Percentiles rank a stretch among this genome's conserved stretches.
These are phyloP conservation scores for Amesomyces nigricolor DNA, from an alignment of 2,329 filamentous ascomycete species.

Conservation along the genomic window DNA sequence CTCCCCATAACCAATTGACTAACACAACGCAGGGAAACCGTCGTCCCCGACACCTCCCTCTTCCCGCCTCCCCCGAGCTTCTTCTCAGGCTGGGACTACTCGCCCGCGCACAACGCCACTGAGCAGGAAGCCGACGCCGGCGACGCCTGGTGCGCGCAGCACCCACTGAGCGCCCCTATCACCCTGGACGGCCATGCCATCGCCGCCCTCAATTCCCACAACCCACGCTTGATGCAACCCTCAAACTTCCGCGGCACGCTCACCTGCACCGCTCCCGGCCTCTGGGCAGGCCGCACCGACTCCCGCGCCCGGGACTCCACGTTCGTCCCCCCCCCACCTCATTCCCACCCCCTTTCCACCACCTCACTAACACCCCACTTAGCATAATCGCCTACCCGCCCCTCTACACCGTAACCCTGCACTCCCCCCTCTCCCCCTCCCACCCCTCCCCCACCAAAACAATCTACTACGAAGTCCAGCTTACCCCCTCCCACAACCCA, in stretches of 20 bases:
- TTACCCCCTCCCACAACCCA: conserved; percentile 37
- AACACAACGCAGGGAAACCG: conserved; percentile 40
- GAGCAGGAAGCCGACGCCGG: conserved; percentile 58
- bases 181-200: conserved; percentile 42
- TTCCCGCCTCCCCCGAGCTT: conserved; percentile 68
- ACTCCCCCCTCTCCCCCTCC: conserved; percentile 46
- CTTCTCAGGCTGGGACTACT: conserved; percentile 56
- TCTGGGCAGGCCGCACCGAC: conserved; percentile 45
- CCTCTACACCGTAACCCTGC: conserved; percentile 57
- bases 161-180: conserved; percentile 53
- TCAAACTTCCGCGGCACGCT: conserved; percentile 43
- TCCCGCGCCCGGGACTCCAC: conserved; percentile 43
- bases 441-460: conserved; percentile 38
- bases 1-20: not conserved
- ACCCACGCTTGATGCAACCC: conserved; percentile 51
- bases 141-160: conserved; percentile 57
- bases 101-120: conserved; percentile 64
- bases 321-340: not conserved
- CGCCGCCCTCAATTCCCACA: conserved; percentile 44
- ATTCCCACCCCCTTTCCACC: not conserved
- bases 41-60: conserved; percentile 66
- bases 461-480: conserved; percentile 67
- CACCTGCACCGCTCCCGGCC: conserved; percentile 41
- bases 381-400: conserved; percentile 62
- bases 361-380: not conserved